Conservation (phyloP, 768 basidiomycete species). For the Pisolithus orientalis region DNA sequence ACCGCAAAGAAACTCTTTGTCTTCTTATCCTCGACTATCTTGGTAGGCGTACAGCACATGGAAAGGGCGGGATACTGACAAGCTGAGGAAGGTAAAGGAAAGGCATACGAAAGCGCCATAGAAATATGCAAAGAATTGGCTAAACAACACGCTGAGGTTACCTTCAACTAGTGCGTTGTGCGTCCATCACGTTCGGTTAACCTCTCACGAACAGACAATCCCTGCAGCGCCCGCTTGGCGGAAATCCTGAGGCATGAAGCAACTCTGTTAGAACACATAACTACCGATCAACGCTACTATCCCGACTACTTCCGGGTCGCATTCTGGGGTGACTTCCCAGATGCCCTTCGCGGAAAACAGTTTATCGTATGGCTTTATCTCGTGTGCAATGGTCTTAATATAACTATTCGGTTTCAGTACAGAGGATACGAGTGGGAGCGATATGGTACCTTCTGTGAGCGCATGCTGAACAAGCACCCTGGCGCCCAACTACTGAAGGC, state of each 20-base stretch:
- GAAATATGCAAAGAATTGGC: conserved; percentile 91
- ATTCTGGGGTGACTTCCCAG: conserved; percentile 89
- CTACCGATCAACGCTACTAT: conserved; percentile 76
- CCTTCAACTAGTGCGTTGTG: conserved; percentile 78
- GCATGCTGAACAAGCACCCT: conserved; percentile 87
- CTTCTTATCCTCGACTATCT: conserved; percentile 91
- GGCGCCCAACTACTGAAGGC: conserved; percentile 74
- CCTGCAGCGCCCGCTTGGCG: conserved; percentile 65
- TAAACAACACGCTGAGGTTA: conserved; percentile 80
- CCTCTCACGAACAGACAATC: background rate
- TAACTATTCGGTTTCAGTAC: conserved; percentile 44
- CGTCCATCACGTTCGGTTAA: background rate
- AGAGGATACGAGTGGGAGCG: conserved; percentile 96
- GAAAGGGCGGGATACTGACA: conserved; percentile 3
- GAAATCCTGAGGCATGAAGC: conserved; percentile 87
- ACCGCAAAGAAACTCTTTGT: conserved; percentile 88
- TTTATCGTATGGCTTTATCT: conserved; percentile 62
- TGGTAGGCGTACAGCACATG: conserved; percentile 39
- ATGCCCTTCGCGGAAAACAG: conserved; percentile 79
- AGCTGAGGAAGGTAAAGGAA: conserved; percentile 68
- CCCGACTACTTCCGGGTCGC: conserved; percentile 92
- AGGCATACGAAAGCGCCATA: conserved; percentile 95
- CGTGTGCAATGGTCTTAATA: background rate
- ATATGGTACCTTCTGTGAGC: conserved; percentile 81
- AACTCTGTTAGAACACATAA: conserved; percentile 80